Evolutionary conservation across 2,329 filamentous ascomycete species (phyloP).

Genomic region (Penicillium sp.): DNA sequence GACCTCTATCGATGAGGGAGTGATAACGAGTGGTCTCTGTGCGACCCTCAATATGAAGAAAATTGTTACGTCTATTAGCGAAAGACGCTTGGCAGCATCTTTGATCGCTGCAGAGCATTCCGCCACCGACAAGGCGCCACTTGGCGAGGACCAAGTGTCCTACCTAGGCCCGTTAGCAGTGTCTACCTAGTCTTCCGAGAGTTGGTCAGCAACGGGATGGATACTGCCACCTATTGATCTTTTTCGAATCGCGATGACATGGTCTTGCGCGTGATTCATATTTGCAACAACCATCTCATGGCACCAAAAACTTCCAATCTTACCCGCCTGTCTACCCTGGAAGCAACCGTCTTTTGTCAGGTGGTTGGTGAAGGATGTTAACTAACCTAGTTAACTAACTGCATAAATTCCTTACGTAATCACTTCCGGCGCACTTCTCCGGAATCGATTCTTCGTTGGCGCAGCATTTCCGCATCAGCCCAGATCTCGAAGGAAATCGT

Average conservation of each 20-base stretch:
- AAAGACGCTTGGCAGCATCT: too few species aligned
- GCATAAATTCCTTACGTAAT: conserved; percentile 31
- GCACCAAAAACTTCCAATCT: not conserved
- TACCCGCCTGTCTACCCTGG: too few species aligned
- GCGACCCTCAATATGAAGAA: too few species aligned
- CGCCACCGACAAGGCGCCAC: too few species aligned
- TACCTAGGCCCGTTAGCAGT: conserved; percentile 4
- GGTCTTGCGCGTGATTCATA: not conserved
- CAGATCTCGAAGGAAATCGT: conserved; percentile 15
- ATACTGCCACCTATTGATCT: not conserved
- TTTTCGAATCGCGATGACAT: not conserved
- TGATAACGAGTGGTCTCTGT: too few species aligned
- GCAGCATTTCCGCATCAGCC: conserved; percentile 14
- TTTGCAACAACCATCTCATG: not conserved
- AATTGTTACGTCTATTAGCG: too few species aligned
- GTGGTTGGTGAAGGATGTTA: too few species aligned
- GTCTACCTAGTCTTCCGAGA: conserved; percentile 9
- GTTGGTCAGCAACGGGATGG: conserved; percentile 13
- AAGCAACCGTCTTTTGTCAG: too few species aligned
- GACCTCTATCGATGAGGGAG: too few species aligned
- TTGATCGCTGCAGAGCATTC: too few species aligned
- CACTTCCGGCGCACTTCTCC: conserved; percentile 22
- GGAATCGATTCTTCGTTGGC: conserved; percentile 25
- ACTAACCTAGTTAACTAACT: too few species aligned
- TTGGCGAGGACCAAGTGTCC: too few species aligned